These are phyloP conservation scores for Musa balbisiana DNA, from an alignment of 202 grass and related monocot species.

Conservation along the genomic window DNA sequence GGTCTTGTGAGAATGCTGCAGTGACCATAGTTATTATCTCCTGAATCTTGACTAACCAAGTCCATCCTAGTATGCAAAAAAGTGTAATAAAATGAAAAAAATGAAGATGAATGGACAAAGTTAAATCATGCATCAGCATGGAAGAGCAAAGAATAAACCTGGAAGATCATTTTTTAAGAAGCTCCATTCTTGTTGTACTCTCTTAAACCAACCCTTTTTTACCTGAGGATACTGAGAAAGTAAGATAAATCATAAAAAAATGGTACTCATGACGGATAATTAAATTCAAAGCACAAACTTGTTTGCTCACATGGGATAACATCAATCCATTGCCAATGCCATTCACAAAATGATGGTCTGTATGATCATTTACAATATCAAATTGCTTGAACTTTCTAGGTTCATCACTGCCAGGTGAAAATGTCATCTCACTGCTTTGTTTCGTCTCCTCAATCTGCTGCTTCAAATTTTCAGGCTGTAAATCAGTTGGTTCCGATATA, in stretches of 20 bases:
- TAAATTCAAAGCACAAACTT: background rate
- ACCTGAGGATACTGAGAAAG: constrained; percentile 37
- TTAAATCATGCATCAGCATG: background rate
- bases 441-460: constrained; percentile 28
- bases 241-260: constrained; percentile 25
- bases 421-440: constrained; percentile 31
- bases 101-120: background rate
- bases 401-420: constrained; percentile 33
- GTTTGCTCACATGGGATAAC: constrained; percentile 26
- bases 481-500: constrained; percentile 30
- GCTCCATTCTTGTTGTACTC: constrained; percentile 79
- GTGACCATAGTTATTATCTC: too few relatives aligned
- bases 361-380: constrained; percentile 67
- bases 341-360: constrained; percentile 76
- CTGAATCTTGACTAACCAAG: background rate
- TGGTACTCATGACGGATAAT: background rate
- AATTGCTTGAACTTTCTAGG: constrained; percentile 45
- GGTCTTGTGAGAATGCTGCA: too few relatives aligned
- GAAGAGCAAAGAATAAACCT: constrained; percentile 37
- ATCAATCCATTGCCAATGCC: constrained; percentile 42
- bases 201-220: constrained; percentile 83
- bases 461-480: constrained; percentile 26
- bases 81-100: background rate
- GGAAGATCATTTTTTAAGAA: constrained; percentile 76
- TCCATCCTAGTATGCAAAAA: too few relatives aligned